Evolutionary conservation across 495 filamentous ascomycete species (phyloP), one percentile per base, ranked within the genome.

Genomic region (Penicillium turbatum): DNA sequence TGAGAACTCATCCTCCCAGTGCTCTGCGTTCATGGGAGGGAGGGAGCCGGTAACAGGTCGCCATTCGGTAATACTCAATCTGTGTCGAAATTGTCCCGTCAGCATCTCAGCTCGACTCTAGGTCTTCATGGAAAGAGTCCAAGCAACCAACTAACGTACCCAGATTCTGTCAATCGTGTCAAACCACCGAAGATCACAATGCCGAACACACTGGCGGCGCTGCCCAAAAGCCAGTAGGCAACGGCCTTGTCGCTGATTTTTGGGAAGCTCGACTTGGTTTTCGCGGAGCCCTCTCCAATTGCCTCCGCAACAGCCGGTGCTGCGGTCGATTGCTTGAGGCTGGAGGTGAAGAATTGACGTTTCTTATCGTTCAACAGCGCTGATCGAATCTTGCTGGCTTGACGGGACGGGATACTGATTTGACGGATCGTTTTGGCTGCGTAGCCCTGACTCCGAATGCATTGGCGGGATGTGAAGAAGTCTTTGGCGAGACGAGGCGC

Each of bases 21-120:
- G 85, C 47, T 74, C 81, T 11, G 70, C 66, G 51, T 82, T 86
- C 61, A 88, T 76, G 26, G 93, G 93, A 10, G 92, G 92, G n/a
- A 93, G 75, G 21, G 89, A 88, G 55, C 93, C 93, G 5, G 93
- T 97, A 35, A 97, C 90, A 56, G 93, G 93, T 57, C 85, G 89
- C 93, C 93, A 98, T 90, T 98, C 95, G 46, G 93, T 98, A 64
- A 98, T 98, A 71, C 90, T 96, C 56, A 98, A 82, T 40, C 92
- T 96, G 52, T 41, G 56, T n/a, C 13, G 56, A 49, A 27, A 43
- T 24, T 56, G 26, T 53, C 27, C 27, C 19, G 56, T 71, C 46
- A 72, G 64, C 48, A 16, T 48, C 32, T 15, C 30, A 13, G 31
- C 27, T 6, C n/a, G 2, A 15, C 7, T 37, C 13, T 46, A 42